Base-by-base conservation (phyloP, 148 eudicot genomes). In the Mesembryanthemum crystallinum region DNA sequence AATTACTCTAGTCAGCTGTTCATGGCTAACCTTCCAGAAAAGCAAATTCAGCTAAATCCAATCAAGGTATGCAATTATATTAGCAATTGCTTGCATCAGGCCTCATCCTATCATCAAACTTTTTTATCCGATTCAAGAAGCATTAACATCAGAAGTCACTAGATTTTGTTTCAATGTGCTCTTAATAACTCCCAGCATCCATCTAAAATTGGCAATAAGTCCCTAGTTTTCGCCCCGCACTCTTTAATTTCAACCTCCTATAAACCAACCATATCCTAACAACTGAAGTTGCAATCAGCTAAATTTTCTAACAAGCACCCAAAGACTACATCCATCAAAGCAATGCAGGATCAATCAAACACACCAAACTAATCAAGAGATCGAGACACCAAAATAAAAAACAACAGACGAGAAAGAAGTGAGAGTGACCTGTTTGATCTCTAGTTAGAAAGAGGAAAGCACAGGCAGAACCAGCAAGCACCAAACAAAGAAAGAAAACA, bases 391-490 rank as follows among this genome's bases (percentile, higher is more conserved):
- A 42, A 11, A 25, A 9, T 24, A 5, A 9, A 8, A 15, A 20
- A 35, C 18, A 33, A 30, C 0, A 30, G 11, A 14, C 18, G 0
- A 33, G 5, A 64, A 32, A 64, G 29, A 52, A 30, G 55, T 21
- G 43, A 89, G 89, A 87, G 81, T 42, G 71, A 69, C 72, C 72
- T 69, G 72, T 14, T 49, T 70, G 83, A 72, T 84, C 85, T 59
- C 86, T 70, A 77, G 91, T 69, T 37, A 94, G 73, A 42, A 82
- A 87, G 61, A 88, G 37, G 68, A 88, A 89, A 69, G 81, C 92
- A 21, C 85, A 76, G 43, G 88, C 85, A 27, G 89, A 86, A 27
- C 81, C 82, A 33, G 83, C 85, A 52, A 92, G 88, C 4, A 89
- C 86, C 3, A 92, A 75, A 54, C 85, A 78, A 61, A 91, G 74